Conservation (phyloP, 148 eudicot genomes). For the Camellia granthamiana region DNA sequence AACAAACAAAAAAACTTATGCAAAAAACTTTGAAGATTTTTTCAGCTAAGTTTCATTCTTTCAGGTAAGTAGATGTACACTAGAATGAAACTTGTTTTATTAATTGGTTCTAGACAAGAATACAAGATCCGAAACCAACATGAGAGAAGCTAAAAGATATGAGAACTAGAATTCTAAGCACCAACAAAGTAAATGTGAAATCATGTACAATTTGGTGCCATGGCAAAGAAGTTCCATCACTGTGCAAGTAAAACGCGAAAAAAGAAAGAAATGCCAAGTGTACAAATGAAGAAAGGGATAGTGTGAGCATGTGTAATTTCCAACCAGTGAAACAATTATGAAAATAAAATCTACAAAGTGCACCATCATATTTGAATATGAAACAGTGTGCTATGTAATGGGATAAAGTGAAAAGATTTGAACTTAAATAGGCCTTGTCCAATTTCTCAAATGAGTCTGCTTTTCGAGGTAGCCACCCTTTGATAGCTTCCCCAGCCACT, state of each 20-base stretch:
- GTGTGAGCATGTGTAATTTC: not conserved
- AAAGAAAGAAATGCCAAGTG: not conserved
- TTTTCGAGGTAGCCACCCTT: conserved; percentile 63
- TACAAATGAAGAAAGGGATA: not conserved
- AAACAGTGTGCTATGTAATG: not conserved
- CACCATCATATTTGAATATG: not conserved
- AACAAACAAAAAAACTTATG: not conserved
- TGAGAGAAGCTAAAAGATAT: not conserved
- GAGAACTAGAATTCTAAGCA: not conserved
- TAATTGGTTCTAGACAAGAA: not conserved
- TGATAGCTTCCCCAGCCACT: conserved; percentile 80
- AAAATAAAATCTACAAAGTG: not conserved
- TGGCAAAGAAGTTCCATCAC: too few relatives aligned
- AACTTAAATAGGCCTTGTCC: conserved; percentile 47
- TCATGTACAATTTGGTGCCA: too few relatives aligned
- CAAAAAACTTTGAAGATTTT: not conserved
- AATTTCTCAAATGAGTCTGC: conserved; percentile 71
- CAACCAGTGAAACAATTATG: not conserved
- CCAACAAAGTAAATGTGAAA: too few relatives aligned
- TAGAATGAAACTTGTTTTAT: not conserved
- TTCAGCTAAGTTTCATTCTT: not conserved
- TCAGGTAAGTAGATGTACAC: not conserved
- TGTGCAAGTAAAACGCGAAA: not conserved
- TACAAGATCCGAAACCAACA: not conserved
- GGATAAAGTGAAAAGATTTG: not conserved